Evolutionary conservation across 1,284 basidiomycete species (phyloP), one percentile per base, ranked within the genome.

Genomic region (Phlebopus sp.): DNA sequence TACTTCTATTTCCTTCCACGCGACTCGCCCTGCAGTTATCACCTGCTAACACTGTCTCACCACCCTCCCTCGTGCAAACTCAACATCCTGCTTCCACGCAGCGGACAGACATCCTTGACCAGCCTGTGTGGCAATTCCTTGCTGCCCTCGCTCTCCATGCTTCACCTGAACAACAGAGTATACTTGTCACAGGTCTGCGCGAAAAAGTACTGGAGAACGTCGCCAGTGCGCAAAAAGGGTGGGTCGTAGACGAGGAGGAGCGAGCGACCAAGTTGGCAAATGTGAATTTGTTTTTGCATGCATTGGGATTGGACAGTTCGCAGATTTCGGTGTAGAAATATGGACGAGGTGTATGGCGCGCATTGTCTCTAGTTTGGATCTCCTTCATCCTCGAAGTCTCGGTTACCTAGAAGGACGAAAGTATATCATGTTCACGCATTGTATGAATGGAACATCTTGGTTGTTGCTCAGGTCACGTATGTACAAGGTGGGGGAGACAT

Each of bases 141-240:
- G 92, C 92, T 9, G 83, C 90, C 3, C 73, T 99, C 42, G 94
- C 95, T 2, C 77, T 97, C 42, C 91, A 92, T 55, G 87, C 92
- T 10, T 81, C 82, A 39, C 76, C 83, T 44, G 87, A 93, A 58
- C 86, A 92, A 62, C 92, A 98, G 63, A 86, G 92, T 55, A 73
- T 84, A 43, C 78, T 99, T 35, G 94, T 99, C 17, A 82, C 84
- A 34, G 80, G 86, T 38, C 73, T 98, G 38, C 84, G 94, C 50
- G 96, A 97, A 59, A 96, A 97, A 69, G 89, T 97, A 15, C 76
- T 96, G 34, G 90, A 93, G 57, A 92, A 90, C 56, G 87, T 96
- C 21, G 68, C 84, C 49, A 83, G 78, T 38, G 90, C 85, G 15
- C 86, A 83, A 61, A 85, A 87, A 59, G 87, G 86, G 17, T 86